Base-by-base conservation (phyloP, 2,329 filamentous ascomycete species). In the Lecanosticta acicola region DNA sequence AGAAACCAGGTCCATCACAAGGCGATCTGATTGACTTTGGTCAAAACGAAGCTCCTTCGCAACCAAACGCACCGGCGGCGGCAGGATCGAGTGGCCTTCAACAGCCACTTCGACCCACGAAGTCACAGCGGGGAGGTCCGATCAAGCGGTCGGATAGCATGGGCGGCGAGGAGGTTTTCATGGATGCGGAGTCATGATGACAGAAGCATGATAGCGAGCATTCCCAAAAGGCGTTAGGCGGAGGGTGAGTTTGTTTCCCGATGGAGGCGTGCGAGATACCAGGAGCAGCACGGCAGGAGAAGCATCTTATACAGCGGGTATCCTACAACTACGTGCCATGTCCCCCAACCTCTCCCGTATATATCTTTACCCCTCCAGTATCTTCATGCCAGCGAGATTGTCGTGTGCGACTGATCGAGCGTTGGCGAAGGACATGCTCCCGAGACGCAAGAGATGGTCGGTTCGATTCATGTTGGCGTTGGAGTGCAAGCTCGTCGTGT, bases 21-120 rank as follows among this genome's bases (percentile, higher is more conserved):
- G 32, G 35, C 8, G 69, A 79, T 51, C 67, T 84, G 39, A 80
- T 84, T 50, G 75, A 84, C 55, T 76, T 82, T 56, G 76, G 74
- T 5, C 71, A 76, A 45, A 66, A 70, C 43, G 67, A 72, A 36
- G 53, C 36, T 13, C 33, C 26, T 39, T 24, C 36, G 14, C 29
- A 43, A 37, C 32, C 45, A 44, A 36, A 45, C 38, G 36, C 32
- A 14, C 32, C 46, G 26, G 17, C 45, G 37, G 35, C 21, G 20
- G 39, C 46, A 41, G 35, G 24, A 45, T 36, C 43, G 46, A 36
- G 34, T 41, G 29, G 34, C 41, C 43, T 51, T 26, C 55, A 54
- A 32, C 45, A 41, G 16, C 56, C 49, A 39, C 43, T 47, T 14
- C 14, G 19, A 9, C 55, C 46, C 10, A 41, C 48, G 17, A 54